phyloP scores from a whole-genome alignment of 164 flowering plant genomes.

The Saururus chinensis region DNA sequence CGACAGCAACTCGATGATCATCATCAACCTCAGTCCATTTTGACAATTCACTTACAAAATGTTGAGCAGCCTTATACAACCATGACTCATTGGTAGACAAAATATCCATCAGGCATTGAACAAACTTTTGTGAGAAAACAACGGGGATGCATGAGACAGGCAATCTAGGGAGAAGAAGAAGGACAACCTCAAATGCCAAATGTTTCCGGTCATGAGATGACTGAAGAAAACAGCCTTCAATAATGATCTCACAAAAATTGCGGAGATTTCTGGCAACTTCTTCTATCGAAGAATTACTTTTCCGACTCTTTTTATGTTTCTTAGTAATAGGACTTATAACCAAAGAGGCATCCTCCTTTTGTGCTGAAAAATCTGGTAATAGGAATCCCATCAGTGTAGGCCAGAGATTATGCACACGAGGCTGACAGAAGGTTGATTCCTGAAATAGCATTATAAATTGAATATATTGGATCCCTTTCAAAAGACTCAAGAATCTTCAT shows the following conservation, averaged over 20 bases:
- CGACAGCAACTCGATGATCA: conserved; percentile 57
- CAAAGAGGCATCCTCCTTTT: conserved; percentile 35
- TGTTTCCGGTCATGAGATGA: conserved; percentile 98
- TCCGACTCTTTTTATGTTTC: conserved; percentile 70
- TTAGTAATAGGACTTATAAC: conserved; percentile 30
- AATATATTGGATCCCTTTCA: not conserved
- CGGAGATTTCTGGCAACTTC: conserved; percentile 41
- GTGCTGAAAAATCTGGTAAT: conserved; percentile 45
- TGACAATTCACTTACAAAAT: conserved; percentile 53
- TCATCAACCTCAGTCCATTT: conserved; percentile 61
- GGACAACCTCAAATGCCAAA: conserved; percentile 72
- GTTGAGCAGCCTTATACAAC: conserved; percentile 72
- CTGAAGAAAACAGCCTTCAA: conserved; percentile 75
- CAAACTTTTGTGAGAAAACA: conserved; percentile 64
- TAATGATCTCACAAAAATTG: conserved; percentile 54
- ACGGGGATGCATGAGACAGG: conserved; percentile 56
- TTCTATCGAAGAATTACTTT: conserved; percentile 55
- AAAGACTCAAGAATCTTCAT: too few species aligned
- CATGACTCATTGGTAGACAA: conserved; percentile 74
- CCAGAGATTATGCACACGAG: conserved; percentile 87
- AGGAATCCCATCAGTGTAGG: conserved; percentile 54
- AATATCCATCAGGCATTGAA: conserved; percentile 82
- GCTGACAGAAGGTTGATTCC: conserved; percentile 97
- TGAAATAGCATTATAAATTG: conserved; percentile 19
- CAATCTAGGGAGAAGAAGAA: conserved; percentile 65